Evolutionary conservation across 306 rosid genomes (phyloP), one percentile per base, ranked within the genome.

Genomic region (Albizia julibrissin): DNA sequence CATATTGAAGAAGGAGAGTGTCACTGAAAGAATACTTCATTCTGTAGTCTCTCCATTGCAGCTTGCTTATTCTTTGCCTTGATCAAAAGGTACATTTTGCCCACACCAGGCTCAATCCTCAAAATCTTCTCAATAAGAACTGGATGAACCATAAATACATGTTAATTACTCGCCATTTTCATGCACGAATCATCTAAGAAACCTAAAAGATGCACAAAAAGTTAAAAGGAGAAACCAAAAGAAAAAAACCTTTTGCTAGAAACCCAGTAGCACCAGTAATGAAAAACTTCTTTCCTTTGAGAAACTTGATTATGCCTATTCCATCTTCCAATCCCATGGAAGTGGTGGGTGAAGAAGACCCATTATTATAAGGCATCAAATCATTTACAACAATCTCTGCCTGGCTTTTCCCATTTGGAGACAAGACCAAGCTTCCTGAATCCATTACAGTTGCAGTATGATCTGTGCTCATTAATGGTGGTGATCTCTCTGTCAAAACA

Each of bases 71-170:
- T 89, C 79, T 89, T 89, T 21, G 96, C 99, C 92, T 92, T 89
- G 84, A 95, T 93, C 93, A 95, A 77, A 68, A 95, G 93, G 86
- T 81, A 95, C 39, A 95, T 89, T 86, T 87, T 93, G 15, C 93
- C 98, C 86, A 95, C 97, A 76, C 92, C 97, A 8, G 97, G 97
- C 33, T 85, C 90, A 40, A 98, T 93, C 88, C 99, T 86, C 74
- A 95, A 74, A 65, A 95, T 89, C 93, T 95, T 95, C 94, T 95
- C 99, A 69, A 95, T 85, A 66, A 93, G 92, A 89, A 95, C 99
- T 95, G 88, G 16, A 84, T 76, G 49, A 71, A 75, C 50, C 59
- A 58, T 13, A 82, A 44, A 56, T 24, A 12, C 21, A 73, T 59
- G 49, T 80, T 19, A 67, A 79, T 26, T 10, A 70, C 69, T 44